Base-by-base conservation (phyloP, 176 grass and related monocot species). In the Carex myosuroides region DNA sequence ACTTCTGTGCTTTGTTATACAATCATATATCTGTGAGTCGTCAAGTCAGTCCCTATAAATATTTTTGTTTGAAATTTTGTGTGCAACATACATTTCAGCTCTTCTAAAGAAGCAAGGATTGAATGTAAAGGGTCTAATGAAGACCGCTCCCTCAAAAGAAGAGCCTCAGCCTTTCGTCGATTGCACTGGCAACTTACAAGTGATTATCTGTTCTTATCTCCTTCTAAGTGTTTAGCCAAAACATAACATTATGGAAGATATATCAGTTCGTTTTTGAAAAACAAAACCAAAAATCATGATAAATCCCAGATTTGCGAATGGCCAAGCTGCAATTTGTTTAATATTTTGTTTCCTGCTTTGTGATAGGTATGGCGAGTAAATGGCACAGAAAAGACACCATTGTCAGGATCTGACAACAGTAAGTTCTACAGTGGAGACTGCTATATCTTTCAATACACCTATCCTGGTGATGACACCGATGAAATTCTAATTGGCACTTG, bases 371-470 rank as follows among this genome's bases (percentile, higher is more conserved):
- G 96, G 96, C 88, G 88, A 74, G 83, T 98, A 60, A 93, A 92
- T 89, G 93, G 87, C 42, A 89, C 89, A 58, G 91, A 67, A 52
- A 98, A 98, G 80, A 83, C 46, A 78, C 88, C 91, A 90, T 83
- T 98, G 68, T 60, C 89, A 81, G 67, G 85, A 33, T 22, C 81
- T 66, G 83, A 90, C 39, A 91, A 91, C 54, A 91, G 86, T 72
- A 99, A 95, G 88, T 88, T 99, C 80, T 95, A 99, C 26, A 94
- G 85, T 5, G 96, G 96, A 77, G 91, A 95, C 89, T 93, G 96
- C 87, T 99, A 95, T 64, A 90, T 99, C 69, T 99, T 99, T 64
- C 93, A 99, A 82, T 99, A 99, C 87, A 87, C 88, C 57, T 94
- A 99, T 68, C 4, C 87, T 65, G 93, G 91, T 86, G 91, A 93